phyloP scores from a whole-genome alignment of 2,329 filamentous ascomycete species.

The Nothopassalora personata region DNA sequence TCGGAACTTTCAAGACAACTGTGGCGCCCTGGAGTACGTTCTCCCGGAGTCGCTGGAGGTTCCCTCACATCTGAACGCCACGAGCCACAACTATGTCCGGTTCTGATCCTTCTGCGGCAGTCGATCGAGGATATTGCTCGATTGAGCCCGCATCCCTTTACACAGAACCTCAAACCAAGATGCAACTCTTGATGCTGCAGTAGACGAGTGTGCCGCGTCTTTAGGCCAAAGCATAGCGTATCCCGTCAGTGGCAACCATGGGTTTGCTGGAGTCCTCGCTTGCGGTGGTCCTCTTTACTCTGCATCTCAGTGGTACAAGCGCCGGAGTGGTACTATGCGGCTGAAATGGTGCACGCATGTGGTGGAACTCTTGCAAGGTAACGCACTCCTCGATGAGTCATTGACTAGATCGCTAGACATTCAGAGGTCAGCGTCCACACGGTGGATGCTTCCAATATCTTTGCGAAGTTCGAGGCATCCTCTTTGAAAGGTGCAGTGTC shows the following conservation, averaged over 20 bases:
- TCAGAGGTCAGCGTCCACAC: constrained; percentile 3
- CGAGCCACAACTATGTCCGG: too few relatives aligned
- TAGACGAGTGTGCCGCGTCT: background rate
- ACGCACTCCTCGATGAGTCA: background rate
- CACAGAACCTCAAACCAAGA: too few relatives aligned
- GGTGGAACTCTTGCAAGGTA: background rate
- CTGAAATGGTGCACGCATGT: constrained; percentile 1
- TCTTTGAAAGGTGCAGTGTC: background rate
- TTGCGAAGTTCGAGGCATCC: background rate
- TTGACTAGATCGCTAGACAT: constrained; percentile 2
- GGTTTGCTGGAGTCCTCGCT: background rate
- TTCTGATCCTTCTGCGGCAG: too few relatives aligned
- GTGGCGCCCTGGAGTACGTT: too few relatives aligned
- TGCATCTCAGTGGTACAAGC: background rate
- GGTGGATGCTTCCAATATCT: constrained; percentile 6
- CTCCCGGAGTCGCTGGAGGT: too few relatives aligned
- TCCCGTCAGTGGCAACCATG: background rate
- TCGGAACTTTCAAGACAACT: too few relatives aligned
- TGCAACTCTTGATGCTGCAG: too few relatives aligned
- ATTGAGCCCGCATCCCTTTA: too few relatives aligned
- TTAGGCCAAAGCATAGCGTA: constrained; percentile 5
- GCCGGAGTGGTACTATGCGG: background rate
- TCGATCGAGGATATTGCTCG: too few relatives aligned
- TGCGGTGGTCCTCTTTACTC: constrained; percentile 1
- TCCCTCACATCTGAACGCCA: too few relatives aligned